These are phyloP conservation scores for Leccinum disarticulatum DNA, from an alignment of 768 basidiomycete genomes.

Conservation along the genomic window DNA sequence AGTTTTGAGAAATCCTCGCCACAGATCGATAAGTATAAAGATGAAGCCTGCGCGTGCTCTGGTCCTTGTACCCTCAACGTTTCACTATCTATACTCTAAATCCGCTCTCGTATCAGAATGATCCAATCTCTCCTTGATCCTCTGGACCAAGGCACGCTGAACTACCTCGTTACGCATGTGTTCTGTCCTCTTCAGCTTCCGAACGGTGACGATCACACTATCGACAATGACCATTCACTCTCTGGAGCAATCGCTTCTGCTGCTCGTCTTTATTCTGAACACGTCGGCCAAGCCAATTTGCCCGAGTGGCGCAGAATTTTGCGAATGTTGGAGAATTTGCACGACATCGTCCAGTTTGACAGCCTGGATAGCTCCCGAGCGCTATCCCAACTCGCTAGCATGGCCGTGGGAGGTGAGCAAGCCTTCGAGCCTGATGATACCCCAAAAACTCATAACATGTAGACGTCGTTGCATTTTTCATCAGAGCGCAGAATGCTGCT, in stretches of 20 bases:
- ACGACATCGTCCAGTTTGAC: slow-evolving; percentile 7
- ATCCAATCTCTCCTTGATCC: not conserved
- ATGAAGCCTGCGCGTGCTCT: not conserved
- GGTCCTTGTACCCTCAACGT: not conserved
- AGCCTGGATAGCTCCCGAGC: slow-evolving; percentile 7
- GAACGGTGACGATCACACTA: slow-evolving; percentile 28
- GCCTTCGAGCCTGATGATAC: not conserved
- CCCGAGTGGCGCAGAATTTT: not conserved
- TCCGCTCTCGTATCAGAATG: not conserved
- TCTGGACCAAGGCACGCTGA: not conserved
- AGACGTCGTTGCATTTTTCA: slow-evolving; percentile 32
- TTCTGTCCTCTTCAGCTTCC: slow-evolving; percentile 39
- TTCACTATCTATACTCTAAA: not conserved
- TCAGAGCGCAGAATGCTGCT: not conserved
- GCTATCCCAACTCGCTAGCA: slow-evolving; percentile 5
- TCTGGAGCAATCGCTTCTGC: slow-evolving; percentile 19
- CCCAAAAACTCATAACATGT: not conserved
- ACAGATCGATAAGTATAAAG: not conserved
- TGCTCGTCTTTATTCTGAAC: slow-evolving; percentile 18
- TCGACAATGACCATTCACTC: slow-evolving; percentile 26
- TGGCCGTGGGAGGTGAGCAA: slow-evolving; percentile 9
- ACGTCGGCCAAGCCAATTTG: not conserved
- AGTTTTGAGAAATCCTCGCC: not conserved
- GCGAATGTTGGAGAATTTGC: not conserved
- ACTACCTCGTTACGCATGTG: slow-evolving; percentile 38